Evolutionary conservation across 2,329 filamentous ascomycete species (phyloP).

Genomic region (Acephala macrosclerotiorum): DNA sequence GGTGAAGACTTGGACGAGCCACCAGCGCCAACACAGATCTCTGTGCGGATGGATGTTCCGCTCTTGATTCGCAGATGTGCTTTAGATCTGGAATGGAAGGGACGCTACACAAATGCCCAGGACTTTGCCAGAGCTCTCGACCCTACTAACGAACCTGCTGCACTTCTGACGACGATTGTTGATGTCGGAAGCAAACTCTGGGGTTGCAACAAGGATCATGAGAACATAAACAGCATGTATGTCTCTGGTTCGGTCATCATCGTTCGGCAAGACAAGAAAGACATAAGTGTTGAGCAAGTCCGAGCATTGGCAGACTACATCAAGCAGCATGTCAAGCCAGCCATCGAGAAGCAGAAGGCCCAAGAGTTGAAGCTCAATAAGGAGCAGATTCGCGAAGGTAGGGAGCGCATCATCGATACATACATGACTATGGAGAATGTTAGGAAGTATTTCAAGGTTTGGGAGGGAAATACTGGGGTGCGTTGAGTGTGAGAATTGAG

Average conservation of each 20-base stretch:
- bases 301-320: not conserved
- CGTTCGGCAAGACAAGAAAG: not conserved
- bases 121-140: not conserved
- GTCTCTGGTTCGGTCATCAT: not conserved
- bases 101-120: not conserved
- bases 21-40: not conserved
- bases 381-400: not conserved
- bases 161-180: not conserved
- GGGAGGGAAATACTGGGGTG: not conserved
- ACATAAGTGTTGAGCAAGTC: not conserved
- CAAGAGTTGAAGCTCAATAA: not conserved
- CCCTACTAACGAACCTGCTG: not conserved
- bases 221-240: too few species aligned
- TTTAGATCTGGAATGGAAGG: not conserved
- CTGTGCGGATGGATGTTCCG: not conserved
- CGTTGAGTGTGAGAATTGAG: not conserved
- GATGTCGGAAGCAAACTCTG: not conserved
- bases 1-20: not conserved
- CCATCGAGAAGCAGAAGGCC: not conserved
- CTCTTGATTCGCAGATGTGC: not conserved
- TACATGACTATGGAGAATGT: not conserved
- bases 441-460: constrained; percentile 8
- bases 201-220: not conserved
- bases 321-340: not conserved
- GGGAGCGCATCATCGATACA: not conserved